phyloP scores from a whole-genome alignment of 2,329 filamentous ascomycete species.

The Diplodia intermedia region DNA sequence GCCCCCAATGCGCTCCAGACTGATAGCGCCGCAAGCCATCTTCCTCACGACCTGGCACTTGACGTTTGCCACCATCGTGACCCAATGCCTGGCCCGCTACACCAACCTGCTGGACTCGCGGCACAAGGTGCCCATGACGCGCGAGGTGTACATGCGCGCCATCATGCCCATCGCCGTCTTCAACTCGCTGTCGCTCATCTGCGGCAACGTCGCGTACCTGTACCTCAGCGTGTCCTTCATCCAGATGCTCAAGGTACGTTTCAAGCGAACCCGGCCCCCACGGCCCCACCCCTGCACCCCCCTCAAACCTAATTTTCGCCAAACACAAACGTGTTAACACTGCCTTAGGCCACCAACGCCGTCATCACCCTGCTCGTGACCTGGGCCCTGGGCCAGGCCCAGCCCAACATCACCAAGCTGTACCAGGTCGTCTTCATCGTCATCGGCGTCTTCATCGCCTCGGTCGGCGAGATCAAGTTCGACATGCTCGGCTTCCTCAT shows the following conservation, averaged over 20 bases:
- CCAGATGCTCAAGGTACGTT: conserved; percentile 91
- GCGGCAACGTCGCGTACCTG: conserved; percentile 93
- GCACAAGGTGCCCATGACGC: conserved; percentile 97
- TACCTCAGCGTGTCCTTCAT: conserved; percentile 97
- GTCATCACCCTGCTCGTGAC: conserved; percentile 89
- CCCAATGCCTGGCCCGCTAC: conserved; percentile 88
- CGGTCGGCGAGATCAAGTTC: conserved; percentile 94
- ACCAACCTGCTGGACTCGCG: conserved; percentile 90
- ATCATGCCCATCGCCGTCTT: conserved; percentile 95
- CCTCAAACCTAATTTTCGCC: background rate
- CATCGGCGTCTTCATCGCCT: conserved; percentile 91
- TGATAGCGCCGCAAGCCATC: conserved; percentile 61
- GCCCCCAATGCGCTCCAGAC: conserved; percentile 50
- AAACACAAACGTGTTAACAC: conserved; percentile 1
- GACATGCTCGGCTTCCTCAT: conserved; percentile 79
- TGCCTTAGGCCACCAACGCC: conserved; percentile 80
- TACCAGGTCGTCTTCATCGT: conserved; percentile 95
- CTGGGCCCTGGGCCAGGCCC: conserved; percentile 84
- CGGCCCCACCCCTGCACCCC: background rate
- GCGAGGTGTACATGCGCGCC: conserved; percentile 86
- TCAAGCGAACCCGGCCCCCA: background rate
- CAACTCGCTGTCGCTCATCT: conserved; percentile 95
- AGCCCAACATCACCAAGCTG: conserved; percentile 84
- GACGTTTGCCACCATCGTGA: conserved; percentile 90
- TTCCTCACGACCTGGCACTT: conserved; percentile 92